Percentiles rank a stretch among this genome's conserved stretches.
Evolutionary conservation across 768 basidiomycete species (phyloP).

Genomic region (Termitomyces sp.): DNA sequence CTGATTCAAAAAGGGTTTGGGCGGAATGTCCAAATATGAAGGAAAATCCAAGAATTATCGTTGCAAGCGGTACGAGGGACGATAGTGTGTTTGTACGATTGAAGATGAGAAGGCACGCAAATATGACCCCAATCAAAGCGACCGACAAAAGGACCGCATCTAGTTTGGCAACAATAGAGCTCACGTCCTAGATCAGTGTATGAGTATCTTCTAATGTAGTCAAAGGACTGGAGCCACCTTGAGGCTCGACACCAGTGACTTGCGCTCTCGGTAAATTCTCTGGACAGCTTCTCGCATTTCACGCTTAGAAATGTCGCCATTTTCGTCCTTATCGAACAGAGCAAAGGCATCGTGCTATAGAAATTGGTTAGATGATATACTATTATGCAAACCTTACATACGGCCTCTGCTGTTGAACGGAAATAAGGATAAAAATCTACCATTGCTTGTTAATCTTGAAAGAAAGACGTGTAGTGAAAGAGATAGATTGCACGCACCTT

Average conservation of each 20-base stretch:
- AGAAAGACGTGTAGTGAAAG: neutral
- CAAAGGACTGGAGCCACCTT: conserved; percentile 39
- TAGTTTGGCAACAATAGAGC: conserved; percentile 70
- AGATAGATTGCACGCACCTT: conserved; percentile 36
- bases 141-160: conserved; percentile 67
- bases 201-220: neutral
- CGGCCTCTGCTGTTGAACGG: conserved; percentile 64
- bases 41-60: conserved; percentile 77
- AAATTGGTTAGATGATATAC: conserved; percentile 5
- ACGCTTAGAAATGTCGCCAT: conserved; percentile 70
- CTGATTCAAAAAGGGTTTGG: conserved; percentile 73
- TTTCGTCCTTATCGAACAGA: conserved; percentile 77
- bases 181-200: conserved; percentile 48
- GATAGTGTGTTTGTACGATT: conserved; percentile 58
- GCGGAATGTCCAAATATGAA: conserved; percentile 85
- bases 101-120: conserved; percentile 74
- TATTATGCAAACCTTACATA: conserved; percentile 24
- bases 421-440: conserved; percentile 80
- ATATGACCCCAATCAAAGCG: conserved; percentile 54
- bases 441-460: neutral
- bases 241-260: conserved; percentile 61
- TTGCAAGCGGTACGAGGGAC: conserved; percentile 75
- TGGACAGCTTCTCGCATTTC: conserved; percentile 85
- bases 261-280: conserved; percentile 74
- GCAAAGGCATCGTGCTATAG: conserved; percentile 60